phyloP scores from a whole-genome alignment of 495 filamentous ascomycete genomes.

The Penicillium roqueforti region DNA sequence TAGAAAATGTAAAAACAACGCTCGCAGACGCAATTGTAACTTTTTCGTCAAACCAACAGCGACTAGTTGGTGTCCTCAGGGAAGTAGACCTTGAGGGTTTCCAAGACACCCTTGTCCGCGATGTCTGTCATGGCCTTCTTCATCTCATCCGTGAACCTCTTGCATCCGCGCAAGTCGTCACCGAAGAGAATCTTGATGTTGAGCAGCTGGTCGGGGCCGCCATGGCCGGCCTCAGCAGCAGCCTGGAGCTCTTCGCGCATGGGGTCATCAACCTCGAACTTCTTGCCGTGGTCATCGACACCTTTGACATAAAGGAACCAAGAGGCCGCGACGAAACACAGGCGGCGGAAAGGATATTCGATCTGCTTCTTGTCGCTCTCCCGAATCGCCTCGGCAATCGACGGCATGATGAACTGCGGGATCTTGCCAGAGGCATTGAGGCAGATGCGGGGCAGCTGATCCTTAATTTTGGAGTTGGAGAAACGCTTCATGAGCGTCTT shows the following conservation, averaged over 20 bases:
- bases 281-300: slow-evolving; percentile 38
- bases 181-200: slow-evolving; percentile 43
- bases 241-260: slow-evolving; percentile 43
- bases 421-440: slow-evolving; percentile 47
- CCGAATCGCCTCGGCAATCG: slow-evolving; percentile 45
- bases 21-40: slow-evolving; percentile 13
- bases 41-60: slow-evolving; percentile 7
- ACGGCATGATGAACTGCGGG: slow-evolving; percentile 50
- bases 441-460: slow-evolving; percentile 44
- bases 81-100: slow-evolving; percentile 45
- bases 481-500: slow-evolving; percentile 45
- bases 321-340: slow-evolving; percentile 42
- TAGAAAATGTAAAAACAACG: slow-evolving; percentile 21
- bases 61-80: slow-evolving; percentile 20
- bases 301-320: slow-evolving; percentile 47
- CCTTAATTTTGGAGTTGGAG: slow-evolving; percentile 47
- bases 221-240: slow-evolving; percentile 35
- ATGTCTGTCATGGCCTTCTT: slow-evolving; percentile 40
- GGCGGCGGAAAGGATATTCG: slow-evolving; percentile 35
- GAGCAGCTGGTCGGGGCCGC: slow-evolving; percentile 34
- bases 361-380: not conserved
- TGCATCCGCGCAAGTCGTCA: slow-evolving; percentile 41
- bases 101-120: slow-evolving; percentile 38
- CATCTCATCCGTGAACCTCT: slow-evolving; percentile 38
- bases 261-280: slow-evolving; percentile 40